Percentiles rank a stretch among this genome's conserved stretches.
phyloP scores from a whole-genome alignment of 2,329 filamentous ascomycete genomes.

The Neurospora crassa region DNA sequence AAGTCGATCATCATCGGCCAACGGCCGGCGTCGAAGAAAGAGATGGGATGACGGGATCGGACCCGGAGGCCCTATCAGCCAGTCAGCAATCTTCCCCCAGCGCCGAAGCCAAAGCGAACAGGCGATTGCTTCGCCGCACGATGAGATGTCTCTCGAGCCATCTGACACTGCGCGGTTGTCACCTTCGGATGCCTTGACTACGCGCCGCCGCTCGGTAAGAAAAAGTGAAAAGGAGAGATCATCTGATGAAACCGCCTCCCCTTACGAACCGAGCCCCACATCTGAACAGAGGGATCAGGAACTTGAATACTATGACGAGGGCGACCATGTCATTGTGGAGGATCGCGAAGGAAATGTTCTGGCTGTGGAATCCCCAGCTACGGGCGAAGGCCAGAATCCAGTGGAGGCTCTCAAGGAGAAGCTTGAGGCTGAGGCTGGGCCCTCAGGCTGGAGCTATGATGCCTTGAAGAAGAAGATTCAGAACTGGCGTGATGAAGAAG shows the following conservation, averaged over 20 bases:
- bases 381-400: neutral
- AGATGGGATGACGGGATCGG: slow-evolving; percentile 63
- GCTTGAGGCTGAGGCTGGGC: slow-evolving; percentile 23
- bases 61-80: slow-evolving; percentile 77
- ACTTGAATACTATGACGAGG: slow-evolving; percentile 72
- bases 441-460: slow-evolving; percentile 33
- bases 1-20: slow-evolving; percentile 51
- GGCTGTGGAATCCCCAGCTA: slow-evolving; percentile 42
- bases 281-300: slow-evolving; percentile 11
- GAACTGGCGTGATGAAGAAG: slow-evolving; percentile 48
- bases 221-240: slow-evolving; percentile 7
- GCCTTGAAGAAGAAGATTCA: slow-evolving; percentile 40
- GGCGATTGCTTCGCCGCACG: slow-evolving; percentile 9
- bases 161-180: slow-evolving; percentile 9
- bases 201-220: neutral
- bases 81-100: slow-evolving; percentile 78
- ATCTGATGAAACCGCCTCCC: slow-evolving; percentile 2
- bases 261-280: slow-evolving; percentile 1
- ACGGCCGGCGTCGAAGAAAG: slow-evolving; percentile 53
- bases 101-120: slow-evolving; percentile 26
- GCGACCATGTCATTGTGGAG: slow-evolving; percentile 69
- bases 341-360: slow-evolving; percentile 82
- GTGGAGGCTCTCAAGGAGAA: slow-evolving; percentile 21
- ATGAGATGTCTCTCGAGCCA: slow-evolving; percentile 7
- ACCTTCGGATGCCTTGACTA: slow-evolving; percentile 4